Evolutionary conservation across 768 basidiomycete genomes (phyloP), one percentile per base, ranked within the genome.

Genomic region (Gloeostereum incarnatum): DNA sequence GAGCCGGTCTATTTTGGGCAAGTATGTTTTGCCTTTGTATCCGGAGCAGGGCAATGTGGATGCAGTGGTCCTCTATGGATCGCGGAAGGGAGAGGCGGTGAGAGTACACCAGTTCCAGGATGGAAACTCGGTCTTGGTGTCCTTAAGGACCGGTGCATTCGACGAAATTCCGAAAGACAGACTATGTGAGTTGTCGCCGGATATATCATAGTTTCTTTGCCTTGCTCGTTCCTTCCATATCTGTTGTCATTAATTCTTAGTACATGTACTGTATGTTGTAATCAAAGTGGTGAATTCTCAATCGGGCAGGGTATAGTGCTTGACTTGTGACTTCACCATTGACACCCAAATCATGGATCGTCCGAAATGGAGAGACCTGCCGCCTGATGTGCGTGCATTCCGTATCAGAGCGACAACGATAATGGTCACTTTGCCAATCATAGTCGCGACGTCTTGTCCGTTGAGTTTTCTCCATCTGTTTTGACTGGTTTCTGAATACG

Each of bases 401-500:
- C n/a, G n/a, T n/a, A n/a, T n/a, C n/a, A n/a, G n/a, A n/a, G n/a
- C n/a, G n/a, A n/a, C n/a, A 14, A 71, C 66, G 19, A 70, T 85
- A 42, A 77, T 85, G 30, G 61, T 80, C 27, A 66, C 79, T 0
- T 45, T 77, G 9, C 82, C 82, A 3, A 68, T 85, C 31, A 75
- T 83, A 35, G 75, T 68, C 19, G 79, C 71, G 4, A 74, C 73
- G 9, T 71, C 77, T 35, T 69, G 82, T 85, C 40, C 43, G 75
- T 65, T 8, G 5, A 29, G 10, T 17, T 31, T 34, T 26, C 49
- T 34, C 20, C 25, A 19, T 39, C 36, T 21, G 27, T 33, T 21
- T 10, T 38, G 30, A 26, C 32, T 31, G n/a, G 18, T 17, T 14
- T 20, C 43, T 13, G 23, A 16, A 34, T 4, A 30, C n/a, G n/a